These are phyloP conservation scores for Hyphopichia pseudoburtonii DNA, from an alignment of 1,139 yeast genomes.

Conservation along the genomic window DNA sequence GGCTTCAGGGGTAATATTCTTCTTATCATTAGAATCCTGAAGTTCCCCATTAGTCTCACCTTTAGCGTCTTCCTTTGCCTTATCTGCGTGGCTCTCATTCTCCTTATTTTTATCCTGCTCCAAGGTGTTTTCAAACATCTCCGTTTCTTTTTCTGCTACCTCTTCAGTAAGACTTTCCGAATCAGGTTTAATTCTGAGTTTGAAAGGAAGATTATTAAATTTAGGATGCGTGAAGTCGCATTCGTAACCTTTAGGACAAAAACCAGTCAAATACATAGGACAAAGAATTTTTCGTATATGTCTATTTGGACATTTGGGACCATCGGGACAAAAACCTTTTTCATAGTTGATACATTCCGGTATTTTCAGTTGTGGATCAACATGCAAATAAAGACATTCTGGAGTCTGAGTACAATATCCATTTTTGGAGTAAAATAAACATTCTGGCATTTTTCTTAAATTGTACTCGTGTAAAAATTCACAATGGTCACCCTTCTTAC, in stretches of 20 bases:
- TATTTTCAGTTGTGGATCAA: constrained; percentile 83
- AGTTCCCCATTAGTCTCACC: too few species aligned
- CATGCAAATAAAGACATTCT: constrained; percentile 89
- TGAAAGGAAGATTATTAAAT: constrained; percentile 49
- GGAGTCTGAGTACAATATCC: constrained; percentile 95
- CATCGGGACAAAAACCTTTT: constrained; percentile 89
- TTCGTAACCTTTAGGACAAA: constrained; percentile 78
- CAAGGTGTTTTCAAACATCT: neutral
- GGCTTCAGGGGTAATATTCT: too few species aligned
- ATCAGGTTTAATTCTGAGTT: constrained; percentile 54
- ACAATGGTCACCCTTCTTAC: constrained; percentile 95
- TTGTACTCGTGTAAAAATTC: constrained; percentile 96
- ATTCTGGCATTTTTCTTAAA: constrained; percentile 94
- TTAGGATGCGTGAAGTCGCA: constrained; percentile 62
- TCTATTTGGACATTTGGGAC: constrained; percentile 81
- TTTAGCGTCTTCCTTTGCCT: too few species aligned
- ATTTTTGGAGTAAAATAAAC: constrained; percentile 81
- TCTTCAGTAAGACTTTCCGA: constrained; percentile 9
- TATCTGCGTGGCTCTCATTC: constrained; percentile 11
- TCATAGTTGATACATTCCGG: constrained; percentile 86
- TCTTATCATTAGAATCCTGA: too few species aligned
- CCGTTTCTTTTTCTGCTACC: constrained; percentile 4
- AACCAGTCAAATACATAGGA: constrained; percentile 84
- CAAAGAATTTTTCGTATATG: constrained; percentile 80
- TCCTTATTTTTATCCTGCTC: constrained; percentile 7